Conservation (phyloP, 768 basidiomycete species). For the Suillus plorans region DNA sequence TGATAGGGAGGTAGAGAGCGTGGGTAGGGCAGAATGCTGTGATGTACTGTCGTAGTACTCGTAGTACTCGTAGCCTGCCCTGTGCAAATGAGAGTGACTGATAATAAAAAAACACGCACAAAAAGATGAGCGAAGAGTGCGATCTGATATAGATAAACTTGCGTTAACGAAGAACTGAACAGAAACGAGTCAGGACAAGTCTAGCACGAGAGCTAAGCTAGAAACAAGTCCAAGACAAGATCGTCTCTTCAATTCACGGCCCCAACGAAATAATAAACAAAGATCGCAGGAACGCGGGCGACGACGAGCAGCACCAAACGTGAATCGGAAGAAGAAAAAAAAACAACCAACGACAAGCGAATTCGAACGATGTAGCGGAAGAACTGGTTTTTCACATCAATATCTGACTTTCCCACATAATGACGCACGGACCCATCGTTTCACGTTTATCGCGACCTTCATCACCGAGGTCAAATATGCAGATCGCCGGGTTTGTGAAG, state of each 20-base stretch:
- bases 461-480: not conserved
- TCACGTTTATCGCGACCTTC: not conserved
- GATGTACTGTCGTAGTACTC: slow-evolving; percentile 3
- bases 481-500: not conserved
- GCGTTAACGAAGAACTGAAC: slow-evolving; percentile 5
- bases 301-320: slow-evolving; percentile 4
- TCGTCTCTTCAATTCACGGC: slow-evolving; percentile 5
- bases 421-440: slow-evolving; percentile 3
- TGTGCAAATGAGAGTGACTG: slow-evolving; percentile 3
- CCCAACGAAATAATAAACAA: slow-evolving; percentile 7
- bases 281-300: slow-evolving; percentile 2
- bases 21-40: slow-evolving; percentile 24
- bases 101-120: slow-evolving; percentile 6
- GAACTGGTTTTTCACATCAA: slow-evolving; percentile 5
- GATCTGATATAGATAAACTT: slow-evolving; percentile 8
- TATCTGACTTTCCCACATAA: slow-evolving; percentile 4
- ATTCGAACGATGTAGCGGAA: not conserved
- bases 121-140: slow-evolving; percentile 6
- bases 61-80: slow-evolving; percentile 8
- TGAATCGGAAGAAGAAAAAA: slow-evolving; percentile 7
- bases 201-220: slow-evolving; percentile 1
- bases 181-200: slow-evolving; percentile 2
- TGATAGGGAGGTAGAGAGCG: slow-evolving; percentile 44
- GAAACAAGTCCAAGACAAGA: slow-evolving; percentile 2
- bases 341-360: slow-evolving; percentile 4